Percentiles rank a stretch among this genome's conserved stretches.
These are phyloP conservation scores for Grosmannia huntii DNA, from an alignment of 2,329 filamentous ascomycete species.

Conservation along the genomic window DNA sequence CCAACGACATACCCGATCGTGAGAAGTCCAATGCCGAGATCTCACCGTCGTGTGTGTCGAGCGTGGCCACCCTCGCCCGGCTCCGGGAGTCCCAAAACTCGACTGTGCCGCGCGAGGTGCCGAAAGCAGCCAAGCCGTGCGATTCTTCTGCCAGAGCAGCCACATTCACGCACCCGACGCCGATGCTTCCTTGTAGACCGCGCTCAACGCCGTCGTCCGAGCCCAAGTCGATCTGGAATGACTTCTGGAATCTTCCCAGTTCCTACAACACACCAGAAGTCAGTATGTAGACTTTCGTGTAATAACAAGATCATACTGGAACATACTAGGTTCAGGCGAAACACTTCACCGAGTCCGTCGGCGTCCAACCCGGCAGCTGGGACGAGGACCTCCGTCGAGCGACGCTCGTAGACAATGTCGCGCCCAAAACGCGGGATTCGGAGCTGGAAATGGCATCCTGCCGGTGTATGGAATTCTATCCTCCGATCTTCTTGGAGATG, in stretches of 20 bases:
- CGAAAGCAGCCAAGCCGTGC: constrained; percentile 85
- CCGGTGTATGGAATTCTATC: constrained; percentile 85
- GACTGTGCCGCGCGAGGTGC: constrained; percentile 87
- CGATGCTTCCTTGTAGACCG: constrained; percentile 75
- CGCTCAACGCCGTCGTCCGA: constrained; percentile 63
- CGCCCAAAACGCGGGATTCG: constrained; percentile 86
- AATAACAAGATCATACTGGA: too few relatives aligned
- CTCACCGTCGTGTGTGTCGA: constrained; percentile 56
- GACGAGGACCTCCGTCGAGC: constrained; percentile 72
- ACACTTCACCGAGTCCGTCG: constrained; percentile 84
- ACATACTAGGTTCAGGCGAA: constrained; percentile 61
- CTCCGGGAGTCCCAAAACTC: constrained; percentile 93
- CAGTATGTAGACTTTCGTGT: neutral
- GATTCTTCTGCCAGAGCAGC: constrained; percentile 77
- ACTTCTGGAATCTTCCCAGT: constrained; percentile 83
- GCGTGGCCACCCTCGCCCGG: constrained; percentile 64
- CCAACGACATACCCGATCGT: constrained; percentile 69
- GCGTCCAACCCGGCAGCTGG: constrained; percentile 78
- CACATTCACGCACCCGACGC: constrained; percentile 75
- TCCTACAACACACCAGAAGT: constrained; percentile 30
- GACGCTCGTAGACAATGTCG: constrained; percentile 73
- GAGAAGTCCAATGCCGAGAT: constrained; percentile 84
- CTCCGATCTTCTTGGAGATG: constrained; percentile 86
- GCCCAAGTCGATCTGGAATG: constrained; percentile 83
- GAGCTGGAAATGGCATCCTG: constrained; percentile 78